Percentiles rank a stretch among this genome's conserved stretches.
Conservation (phyloP, 257 asterid species). For the Striga asiatica region DNA sequence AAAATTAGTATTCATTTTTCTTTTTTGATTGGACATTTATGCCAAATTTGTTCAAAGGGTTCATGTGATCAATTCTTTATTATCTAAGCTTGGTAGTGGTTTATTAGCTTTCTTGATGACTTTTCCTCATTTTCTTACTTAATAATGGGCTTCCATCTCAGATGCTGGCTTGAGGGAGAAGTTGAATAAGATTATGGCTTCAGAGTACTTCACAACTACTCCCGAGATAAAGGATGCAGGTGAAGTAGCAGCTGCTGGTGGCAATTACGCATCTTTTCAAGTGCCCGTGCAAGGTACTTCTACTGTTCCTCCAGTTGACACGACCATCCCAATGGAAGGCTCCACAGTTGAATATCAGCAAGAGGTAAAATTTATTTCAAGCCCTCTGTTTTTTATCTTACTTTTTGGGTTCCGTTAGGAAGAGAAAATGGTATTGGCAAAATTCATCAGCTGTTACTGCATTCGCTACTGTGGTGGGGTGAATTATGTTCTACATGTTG, state of each 20-base stretch:
- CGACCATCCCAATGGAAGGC: slow-evolving; percentile 34
- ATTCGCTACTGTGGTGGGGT: too few relatives aligned
- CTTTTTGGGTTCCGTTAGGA: not conserved
- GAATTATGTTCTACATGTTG: too few relatives aligned
- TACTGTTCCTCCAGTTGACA: slow-evolving; percentile 20
- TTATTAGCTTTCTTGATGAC: not conserved
- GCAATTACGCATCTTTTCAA: slow-evolving; percentile 46
- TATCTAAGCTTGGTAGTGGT: not conserved
- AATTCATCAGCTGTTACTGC: too few relatives aligned
- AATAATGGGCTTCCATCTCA: too few relatives aligned
- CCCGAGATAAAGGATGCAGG: slow-evolving; percentile 67
- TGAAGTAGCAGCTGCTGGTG: slow-evolving; percentile 73
- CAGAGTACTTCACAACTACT: slow-evolving; percentile 59
- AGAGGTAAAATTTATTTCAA: slow-evolving; percentile 26
- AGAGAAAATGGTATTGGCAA: too few relatives aligned
- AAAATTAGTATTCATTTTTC: not conserved
- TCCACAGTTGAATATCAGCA: slow-evolving; percentile 32
- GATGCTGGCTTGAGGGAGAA: slow-evolving; percentile 72
- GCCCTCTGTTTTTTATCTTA: not conserved
- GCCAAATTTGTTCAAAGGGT: not conserved
- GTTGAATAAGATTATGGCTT: slow-evolving; percentile 62
- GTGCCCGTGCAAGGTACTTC: slow-evolving; percentile 39
- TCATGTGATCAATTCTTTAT: not conserved
- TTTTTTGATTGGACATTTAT: not conserved
- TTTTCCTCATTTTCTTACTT: too few relatives aligned